Conservation (phyloP, 352 stramenopile genomes). For the Halophytophthora batemanensis region DNA sequence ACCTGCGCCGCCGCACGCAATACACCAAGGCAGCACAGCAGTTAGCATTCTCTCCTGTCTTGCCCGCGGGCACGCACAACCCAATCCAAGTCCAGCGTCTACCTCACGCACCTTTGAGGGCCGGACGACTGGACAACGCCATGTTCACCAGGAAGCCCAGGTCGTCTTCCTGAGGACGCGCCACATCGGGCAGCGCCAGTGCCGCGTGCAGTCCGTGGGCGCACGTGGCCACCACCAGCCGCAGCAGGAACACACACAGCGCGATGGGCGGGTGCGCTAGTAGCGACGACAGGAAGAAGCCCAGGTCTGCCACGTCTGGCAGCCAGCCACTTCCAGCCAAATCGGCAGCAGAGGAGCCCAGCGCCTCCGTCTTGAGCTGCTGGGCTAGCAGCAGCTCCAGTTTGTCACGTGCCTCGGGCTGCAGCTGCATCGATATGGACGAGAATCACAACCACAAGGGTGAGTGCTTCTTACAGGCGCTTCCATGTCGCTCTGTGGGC, state of each 20-base stretch:
- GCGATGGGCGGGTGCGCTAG: slow-evolving; percentile 61
- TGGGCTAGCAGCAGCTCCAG: slow-evolving; percentile 49
- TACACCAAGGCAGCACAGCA: background rate
- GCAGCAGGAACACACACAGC: slow-evolving; percentile 54
- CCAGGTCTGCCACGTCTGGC: slow-evolving; percentile 50
- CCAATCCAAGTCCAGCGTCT: background rate
- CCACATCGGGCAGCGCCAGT: slow-evolving; percentile 56
- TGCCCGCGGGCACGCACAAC: background rate
- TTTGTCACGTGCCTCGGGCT: slow-evolving; percentile 32
- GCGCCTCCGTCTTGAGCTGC: slow-evolving; percentile 31
- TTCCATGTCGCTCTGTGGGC: too few species aligned
- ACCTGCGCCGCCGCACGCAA: slow-evolving; percentile 20
- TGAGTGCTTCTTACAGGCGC: too few species aligned
- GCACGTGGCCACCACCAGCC: slow-evolving; percentile 44
- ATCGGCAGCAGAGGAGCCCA: slow-evolving; percentile 7
- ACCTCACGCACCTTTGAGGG: slow-evolving; percentile 48
- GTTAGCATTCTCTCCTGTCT: slow-evolving; percentile 2
- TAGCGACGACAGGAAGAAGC: slow-evolving; percentile 46
- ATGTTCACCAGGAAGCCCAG: slow-evolving; percentile 66
- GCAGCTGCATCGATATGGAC: slow-evolving; percentile 19
- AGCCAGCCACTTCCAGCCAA: slow-evolving; percentile 33
- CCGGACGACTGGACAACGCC: slow-evolving; percentile 48
- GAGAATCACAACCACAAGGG: background rate
- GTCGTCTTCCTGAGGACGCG: slow-evolving; percentile 61
- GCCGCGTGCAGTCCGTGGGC: slow-evolving; percentile 33